Base-by-base conservation (phyloP, 352 stramenopile species). In the Vaucheria bursata region DNA sequence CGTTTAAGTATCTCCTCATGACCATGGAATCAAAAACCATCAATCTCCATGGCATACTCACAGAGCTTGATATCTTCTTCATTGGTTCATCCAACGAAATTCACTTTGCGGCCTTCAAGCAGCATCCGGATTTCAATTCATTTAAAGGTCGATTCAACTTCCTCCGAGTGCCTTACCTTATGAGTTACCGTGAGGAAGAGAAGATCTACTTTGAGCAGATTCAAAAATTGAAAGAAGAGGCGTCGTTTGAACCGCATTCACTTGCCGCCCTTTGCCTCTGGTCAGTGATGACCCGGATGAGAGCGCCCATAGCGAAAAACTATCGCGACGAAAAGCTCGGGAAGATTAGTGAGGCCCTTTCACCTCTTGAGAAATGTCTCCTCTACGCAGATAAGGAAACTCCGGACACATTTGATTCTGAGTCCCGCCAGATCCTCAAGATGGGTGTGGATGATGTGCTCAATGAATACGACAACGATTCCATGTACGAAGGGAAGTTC, bases 21-120 rank as follows among this genome's bases (percentile, higher is more conserved):
- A 59, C 45, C 12, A 59, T 59, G 45, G 45, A 59, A 59, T 59
- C 45, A 59, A 59, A 59, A 59, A 59, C 45, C 45, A 59, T 59
- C 45, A 59, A 59, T 59, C 45, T 59, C 25, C 45, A 59, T 18
- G 45, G 45, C 25, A 59, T 59, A 18, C 25, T 59, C 12, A 59
- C 45, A 18, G 45, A 59, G 25, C 45, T 59, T 59, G 45, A 59
- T 59, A 59, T 59, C 25, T 59, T 59, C 45, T 59, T 59, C 25
- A 59, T 59, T 59, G 45, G 45, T 59, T 59, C 45, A 18, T 59
- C 45, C 12, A 59, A 59, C 25, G 45, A 59, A 59, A 59, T 59
- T 59, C 45, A 59, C 45, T 59, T 59, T 59, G 45, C 45, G 45
- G 45, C 45, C 25, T 59, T 59, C 25, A 59, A 59, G 45, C 45